Conservation (phyloP, 768 basidiomycete species). For the Pulveroboletus sp. region DNA sequence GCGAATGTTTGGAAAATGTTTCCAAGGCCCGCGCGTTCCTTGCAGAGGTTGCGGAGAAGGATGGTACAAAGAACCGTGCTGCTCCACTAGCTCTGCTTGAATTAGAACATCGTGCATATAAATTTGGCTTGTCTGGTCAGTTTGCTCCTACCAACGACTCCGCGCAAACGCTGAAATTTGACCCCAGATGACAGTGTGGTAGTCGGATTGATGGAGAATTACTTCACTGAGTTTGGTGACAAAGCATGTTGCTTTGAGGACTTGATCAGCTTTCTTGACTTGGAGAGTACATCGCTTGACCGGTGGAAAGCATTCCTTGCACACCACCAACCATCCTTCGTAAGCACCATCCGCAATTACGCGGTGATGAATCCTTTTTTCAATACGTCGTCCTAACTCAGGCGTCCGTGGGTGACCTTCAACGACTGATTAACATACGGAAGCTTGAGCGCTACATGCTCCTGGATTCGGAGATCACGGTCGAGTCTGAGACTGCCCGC, state of each 20-base stretch:
- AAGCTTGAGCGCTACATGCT: conserved; percentile 70
- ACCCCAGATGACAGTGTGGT: conserved; percentile 43
- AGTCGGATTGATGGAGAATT: conserved; percentile 52
- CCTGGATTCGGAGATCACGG: conserved; percentile 42
- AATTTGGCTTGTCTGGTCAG: conserved; percentile 43
- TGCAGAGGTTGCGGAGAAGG: conserved; percentile 50
- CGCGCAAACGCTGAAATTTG: neutral
- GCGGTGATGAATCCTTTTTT: conserved; percentile 13
- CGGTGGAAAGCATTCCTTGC: conserved; percentile 55
- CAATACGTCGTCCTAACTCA: conserved; percentile 23
- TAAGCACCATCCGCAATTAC: conserved; percentile 30
- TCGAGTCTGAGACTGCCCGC: conserved; percentile 51
- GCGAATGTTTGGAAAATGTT: conserved; percentile 36
- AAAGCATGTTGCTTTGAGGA: conserved; percentile 90
- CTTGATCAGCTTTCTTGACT: conserved; percentile 57
- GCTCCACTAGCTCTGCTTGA: conserved; percentile 71
- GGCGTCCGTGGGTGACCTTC: conserved; percentile 53
- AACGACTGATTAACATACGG: conserved; percentile 64
- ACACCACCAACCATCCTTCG: conserved; percentile 43
- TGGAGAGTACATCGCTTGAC: conserved; percentile 43
- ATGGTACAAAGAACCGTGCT: conserved; percentile 71
- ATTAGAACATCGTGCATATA: conserved; percentile 56
- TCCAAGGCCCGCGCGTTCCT: conserved; percentile 49
- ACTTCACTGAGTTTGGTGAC: conserved; percentile 68
- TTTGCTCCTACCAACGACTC: neutral